Percentiles rank a stretch among this genome's conserved stretches.
Evolutionary conservation across 148 eudicot species (phyloP).

Genomic region (Silene conica): DNA sequence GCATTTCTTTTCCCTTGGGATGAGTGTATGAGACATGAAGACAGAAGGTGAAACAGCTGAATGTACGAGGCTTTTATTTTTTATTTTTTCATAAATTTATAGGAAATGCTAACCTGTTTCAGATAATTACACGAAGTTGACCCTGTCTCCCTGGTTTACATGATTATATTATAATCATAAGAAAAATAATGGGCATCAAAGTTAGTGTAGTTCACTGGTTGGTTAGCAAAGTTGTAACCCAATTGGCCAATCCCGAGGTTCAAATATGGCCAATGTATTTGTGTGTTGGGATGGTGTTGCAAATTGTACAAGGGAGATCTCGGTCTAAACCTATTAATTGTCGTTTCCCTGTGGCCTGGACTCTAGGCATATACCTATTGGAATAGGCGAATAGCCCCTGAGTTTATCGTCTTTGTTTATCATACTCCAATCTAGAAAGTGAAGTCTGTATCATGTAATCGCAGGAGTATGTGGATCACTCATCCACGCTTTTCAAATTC

Average conservation of each 20-base stretch:
- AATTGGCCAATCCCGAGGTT: not conserved
- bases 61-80: not conserved
- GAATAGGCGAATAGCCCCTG: not conserved
- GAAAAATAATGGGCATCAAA: not conserved
- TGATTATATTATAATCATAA: too few species aligned
- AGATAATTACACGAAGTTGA: not conserved
- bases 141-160: not conserved
- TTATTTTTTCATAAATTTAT: not conserved
- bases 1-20: constrained; percentile 5
- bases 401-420: constrained; percentile 1
- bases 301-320: not conserved
- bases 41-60: too few species aligned
- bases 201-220: not conserved
- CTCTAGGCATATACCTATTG: not conserved
- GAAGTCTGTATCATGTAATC: constrained; percentile 15
- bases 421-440: not conserved
- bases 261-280: not conserved
- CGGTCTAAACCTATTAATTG: not conserved
- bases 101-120: not conserved
- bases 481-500: constrained; percentile 71
- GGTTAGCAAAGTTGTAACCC: not conserved
- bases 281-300: not conserved
- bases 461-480: constrained; percentile 95
- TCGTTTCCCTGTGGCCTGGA: not conserved
- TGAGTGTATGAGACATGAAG: not conserved